Percentiles rank a stretch among this genome's conserved stretches.
phyloP scores from a whole-genome alignment of 768 basidiomycete genomes.

The Plicaturopsis crispa region DNA sequence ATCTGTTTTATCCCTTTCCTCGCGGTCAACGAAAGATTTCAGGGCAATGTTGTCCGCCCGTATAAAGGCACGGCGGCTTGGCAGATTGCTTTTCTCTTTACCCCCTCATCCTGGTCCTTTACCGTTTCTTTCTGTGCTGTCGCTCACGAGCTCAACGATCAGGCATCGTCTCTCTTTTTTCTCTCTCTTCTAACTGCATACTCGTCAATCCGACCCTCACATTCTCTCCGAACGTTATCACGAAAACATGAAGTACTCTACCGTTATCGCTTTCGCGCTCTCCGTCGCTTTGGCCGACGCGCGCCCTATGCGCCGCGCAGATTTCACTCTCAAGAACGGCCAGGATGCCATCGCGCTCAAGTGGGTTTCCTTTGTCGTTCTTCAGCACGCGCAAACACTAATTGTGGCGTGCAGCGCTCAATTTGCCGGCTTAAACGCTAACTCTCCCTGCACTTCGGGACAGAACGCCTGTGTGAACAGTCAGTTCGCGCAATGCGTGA shows the following conservation, averaged over 20 bases:
- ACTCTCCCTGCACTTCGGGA: conserved; percentile 27
- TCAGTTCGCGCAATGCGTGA: conserved; percentile 50
- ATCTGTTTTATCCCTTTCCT: too few relatives aligned
- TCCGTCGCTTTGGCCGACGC: conserved; percentile 11
- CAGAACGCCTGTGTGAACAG: conserved; percentile 41
- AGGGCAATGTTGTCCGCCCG: too few relatives aligned
- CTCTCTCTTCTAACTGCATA: conserved; percentile 7
- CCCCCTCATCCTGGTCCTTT: too few relatives aligned
- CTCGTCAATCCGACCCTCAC: conserved; percentile 4
- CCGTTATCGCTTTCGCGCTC: conserved; percentile 20
- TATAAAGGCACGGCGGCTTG: conserved; percentile 11
- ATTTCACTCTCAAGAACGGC: conserved; percentile 13
- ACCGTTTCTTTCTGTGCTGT: conserved; percentile 6
- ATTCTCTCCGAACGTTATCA: too few relatives aligned
- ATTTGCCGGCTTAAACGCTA: conserved; percentile 14
- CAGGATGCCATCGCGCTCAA: conserved; percentile 14
- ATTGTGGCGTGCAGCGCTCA: background rate
- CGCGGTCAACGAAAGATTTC: too few relatives aligned
- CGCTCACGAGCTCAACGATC: conserved; percentile 6
- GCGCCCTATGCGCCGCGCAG: conserved; percentile 12
- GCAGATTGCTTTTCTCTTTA: background rate
- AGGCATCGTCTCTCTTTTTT: conserved; percentile 20
- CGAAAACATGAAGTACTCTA: conserved; percentile 25
- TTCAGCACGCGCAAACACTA: conserved; percentile 13
- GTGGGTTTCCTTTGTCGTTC: conserved; percentile 6